phyloP scores from a whole-genome alignment of 495 filamentous ascomycete species.

The Pseudotulostoma volvatum region DNA sequence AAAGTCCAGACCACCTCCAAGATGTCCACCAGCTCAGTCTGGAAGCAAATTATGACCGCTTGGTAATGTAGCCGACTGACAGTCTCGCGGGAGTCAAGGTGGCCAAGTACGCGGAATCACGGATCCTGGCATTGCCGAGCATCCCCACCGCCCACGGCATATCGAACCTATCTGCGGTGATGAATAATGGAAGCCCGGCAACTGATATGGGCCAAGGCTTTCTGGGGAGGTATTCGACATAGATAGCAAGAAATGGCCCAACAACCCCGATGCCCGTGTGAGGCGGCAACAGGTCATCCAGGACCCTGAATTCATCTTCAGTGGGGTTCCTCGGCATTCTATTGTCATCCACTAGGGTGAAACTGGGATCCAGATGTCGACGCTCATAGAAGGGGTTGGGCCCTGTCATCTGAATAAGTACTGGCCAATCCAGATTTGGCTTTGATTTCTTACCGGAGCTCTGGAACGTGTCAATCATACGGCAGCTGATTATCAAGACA shows the following conservation, averaged over 20 bases:
- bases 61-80: background rate
- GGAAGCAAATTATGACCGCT: background rate
- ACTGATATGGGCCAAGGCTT: background rate
- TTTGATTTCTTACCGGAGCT: too few relatives aligned
- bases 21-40: background rate
- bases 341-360: background rate
- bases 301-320: background rate
- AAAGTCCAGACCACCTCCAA: background rate
- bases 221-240: background rate
- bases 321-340: background rate
- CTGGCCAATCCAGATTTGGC: too few relatives aligned
- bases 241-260: background rate
- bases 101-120: background rate
- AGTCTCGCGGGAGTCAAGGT: background rate
- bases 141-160: background rate
- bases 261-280: background rate
- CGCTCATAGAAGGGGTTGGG: too few relatives aligned
- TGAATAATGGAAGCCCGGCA: background rate
- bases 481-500: too few relatives aligned
- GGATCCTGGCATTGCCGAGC: background rate
- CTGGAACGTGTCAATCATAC: too few relatives aligned
- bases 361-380: background rate
- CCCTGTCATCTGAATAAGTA: too few relatives aligned
- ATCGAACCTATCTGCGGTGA: background rate
- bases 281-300: background rate